phyloP scores from a whole-genome alignment of 331 rosid species.

The Malus hybrid region DNA sequence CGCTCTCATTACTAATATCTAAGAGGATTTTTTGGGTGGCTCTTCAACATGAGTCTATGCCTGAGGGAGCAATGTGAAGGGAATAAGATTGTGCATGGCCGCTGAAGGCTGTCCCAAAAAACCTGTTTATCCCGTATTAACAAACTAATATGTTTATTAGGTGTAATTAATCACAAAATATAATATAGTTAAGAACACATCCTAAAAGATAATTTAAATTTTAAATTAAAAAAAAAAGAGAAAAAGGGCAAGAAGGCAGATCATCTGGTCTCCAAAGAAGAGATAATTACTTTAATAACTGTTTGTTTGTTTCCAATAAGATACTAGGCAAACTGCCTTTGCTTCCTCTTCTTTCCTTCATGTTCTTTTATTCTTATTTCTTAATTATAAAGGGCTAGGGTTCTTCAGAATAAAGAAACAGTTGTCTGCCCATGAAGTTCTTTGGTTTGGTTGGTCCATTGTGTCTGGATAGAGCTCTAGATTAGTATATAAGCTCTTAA shows the following conservation, averaged over 20 bases:
- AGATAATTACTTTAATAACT: conserved; percentile 1
- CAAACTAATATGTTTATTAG: background rate
- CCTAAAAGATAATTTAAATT: background rate
- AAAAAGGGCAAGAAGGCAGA: background rate
- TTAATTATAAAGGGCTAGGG: background rate
- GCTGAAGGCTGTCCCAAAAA: conserved; percentile 8
- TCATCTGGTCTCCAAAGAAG: conserved; percentile 7
- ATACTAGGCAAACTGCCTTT: background rate
- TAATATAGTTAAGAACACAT: background rate
- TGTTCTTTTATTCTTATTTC: background rate
- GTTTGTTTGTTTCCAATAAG: conserved; percentile 5
- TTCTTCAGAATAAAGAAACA: background rate
- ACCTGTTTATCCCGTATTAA: background rate
- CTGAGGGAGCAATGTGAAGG: background rate
- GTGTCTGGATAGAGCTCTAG: background rate
- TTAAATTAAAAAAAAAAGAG: background rate
- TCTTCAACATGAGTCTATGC: background rate
- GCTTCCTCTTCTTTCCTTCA: background rate
- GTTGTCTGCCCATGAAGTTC: background rate
- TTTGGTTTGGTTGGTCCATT: conserved; percentile 6
- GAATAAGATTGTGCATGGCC: background rate
- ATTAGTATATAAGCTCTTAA: background rate
- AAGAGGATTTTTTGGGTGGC: background rate
- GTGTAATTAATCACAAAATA: background rate
- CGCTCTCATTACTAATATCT: background rate